phyloP scores from a whole-genome alignment of 23 red algal species.

The Gracilaria vermiculophylla region DNA sequence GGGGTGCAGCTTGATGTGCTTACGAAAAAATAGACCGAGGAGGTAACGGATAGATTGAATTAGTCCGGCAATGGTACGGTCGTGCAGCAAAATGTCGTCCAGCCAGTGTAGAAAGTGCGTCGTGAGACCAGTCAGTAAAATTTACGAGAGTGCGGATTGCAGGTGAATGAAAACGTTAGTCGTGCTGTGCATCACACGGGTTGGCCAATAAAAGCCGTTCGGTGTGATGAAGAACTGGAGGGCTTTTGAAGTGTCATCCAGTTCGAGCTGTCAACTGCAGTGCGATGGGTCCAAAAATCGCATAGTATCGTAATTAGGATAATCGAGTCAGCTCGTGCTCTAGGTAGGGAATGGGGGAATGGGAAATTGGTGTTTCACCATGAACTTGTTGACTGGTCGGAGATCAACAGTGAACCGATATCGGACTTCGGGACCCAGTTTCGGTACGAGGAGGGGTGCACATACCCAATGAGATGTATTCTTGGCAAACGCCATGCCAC shows the following conservation, averaged over 20 bases:
- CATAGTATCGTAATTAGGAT: neutral
- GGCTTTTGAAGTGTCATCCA: neutral
- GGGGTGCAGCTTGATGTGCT: conserved; percentile 39
- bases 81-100: conserved; percentile 14
- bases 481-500: neutral
- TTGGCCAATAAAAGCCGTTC: conserved; percentile 14
- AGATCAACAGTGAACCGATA: conserved; percentile 29
- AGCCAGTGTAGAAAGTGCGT: neutral
- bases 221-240: conserved; percentile 24
- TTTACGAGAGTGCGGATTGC: conserved; percentile 3
- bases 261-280: conserved; percentile 31
- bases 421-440: neutral
- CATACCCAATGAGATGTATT: neutral
- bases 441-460: conserved; percentile 2
- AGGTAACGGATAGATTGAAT: neutral
- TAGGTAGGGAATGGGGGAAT: conserved; percentile 15
- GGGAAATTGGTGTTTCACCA: neutral
- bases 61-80: neutral
- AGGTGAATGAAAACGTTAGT: conserved; percentile 1
- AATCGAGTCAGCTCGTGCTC: neutral
- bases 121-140: conserved; percentile 1
- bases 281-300: neutral
- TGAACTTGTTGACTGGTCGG: conserved; percentile 6
- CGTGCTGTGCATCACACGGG: conserved; percentile 8
- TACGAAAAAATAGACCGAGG: neutral